Evolutionary conservation across 306 rosid genomes (phyloP).

Genomic region (cucumber (Cucumis sativus)): Cucumber_9930_V3 NC_026660.2:8033501-8034000

Average conservation of each 20-base stretch:
- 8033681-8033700: neutral
- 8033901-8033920: slow-evolving; percentile 55
- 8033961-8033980: slow-evolving; percentile 60
- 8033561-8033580: no score
- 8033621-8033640: no score
- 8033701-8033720: neutral
- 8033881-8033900: slow-evolving; percentile 26
- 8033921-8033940: slow-evolving; percentile 86
- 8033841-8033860: neutral
- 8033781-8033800: neutral
- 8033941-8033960: slow-evolving; percentile 79
- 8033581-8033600: no score
- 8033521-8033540: no score
- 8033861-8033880: neutral
- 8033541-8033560: no score
- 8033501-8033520: no score
- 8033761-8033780: neutral
- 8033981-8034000: slow-evolving; percentile 61
- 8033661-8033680: neutral
- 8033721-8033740: neutral
- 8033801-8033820: neutral
- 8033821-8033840: neutral
- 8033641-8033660: neutral
- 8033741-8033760: neutral
- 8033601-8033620: no score